phyloP scores from a whole-genome alignment of 2,329 filamentous ascomycete genomes.

The Penicillium italicum region DNA sequence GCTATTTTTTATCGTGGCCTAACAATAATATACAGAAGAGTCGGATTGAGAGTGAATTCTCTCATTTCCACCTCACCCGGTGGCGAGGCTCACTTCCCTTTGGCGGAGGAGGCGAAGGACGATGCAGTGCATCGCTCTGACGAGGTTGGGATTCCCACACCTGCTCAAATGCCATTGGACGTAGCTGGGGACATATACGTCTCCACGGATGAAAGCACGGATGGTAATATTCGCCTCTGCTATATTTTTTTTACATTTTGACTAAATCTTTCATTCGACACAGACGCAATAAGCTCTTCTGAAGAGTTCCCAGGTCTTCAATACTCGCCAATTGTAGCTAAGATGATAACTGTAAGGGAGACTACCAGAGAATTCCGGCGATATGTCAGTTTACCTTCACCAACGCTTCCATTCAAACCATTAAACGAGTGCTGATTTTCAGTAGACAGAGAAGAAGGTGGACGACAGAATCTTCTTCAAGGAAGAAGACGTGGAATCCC shows the following conservation, averaged over 20 bases:
- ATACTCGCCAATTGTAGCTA: fast-evolving
- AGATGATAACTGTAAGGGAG: not conserved
- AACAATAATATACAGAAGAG: not conserved
- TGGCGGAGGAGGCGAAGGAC: not conserved
- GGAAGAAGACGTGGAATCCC: not conserved
- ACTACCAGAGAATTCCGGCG: not conserved
- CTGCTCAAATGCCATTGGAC: not conserved
- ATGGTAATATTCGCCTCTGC: too few species aligned
- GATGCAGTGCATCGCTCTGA: not conserved
- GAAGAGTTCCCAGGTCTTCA: not conserved
- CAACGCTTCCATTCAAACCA: not conserved
- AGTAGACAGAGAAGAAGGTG: not conserved
- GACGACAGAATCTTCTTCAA: not conserved
- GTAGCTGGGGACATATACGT: not conserved
- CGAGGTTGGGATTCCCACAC: not conserved
- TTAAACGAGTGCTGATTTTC: not conserved
- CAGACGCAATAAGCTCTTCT: not conserved
- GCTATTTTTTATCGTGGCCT: not conserved
- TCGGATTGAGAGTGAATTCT: not conserved
- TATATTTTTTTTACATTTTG: not conserved
- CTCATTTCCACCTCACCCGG: not conserved
- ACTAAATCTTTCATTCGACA: not conserved
- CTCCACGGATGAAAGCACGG: not conserved
- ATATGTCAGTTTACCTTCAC: not conserved
- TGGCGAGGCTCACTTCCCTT: not conserved